Evolutionary conservation across 1,139 yeast species (phyloP).

Genomic region (Pichia inconspicua): DNA sequence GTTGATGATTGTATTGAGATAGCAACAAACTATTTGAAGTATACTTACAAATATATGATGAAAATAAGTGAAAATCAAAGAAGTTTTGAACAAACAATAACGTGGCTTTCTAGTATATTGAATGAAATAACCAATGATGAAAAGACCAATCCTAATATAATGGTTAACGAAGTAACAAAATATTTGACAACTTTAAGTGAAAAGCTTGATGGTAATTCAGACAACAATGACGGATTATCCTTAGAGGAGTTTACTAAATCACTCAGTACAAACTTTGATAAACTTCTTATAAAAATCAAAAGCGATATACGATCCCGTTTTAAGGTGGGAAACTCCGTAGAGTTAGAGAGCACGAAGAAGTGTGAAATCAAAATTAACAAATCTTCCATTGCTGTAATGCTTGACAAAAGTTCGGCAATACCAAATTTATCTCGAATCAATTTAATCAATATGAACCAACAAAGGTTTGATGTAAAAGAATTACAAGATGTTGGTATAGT

Average conservation of each 20-base stretch:
- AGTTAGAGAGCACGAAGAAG: not conserved
- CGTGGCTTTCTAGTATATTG: slow-evolving; percentile 35
- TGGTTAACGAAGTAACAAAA: slow-evolving; percentile 22
- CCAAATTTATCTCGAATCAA: too few relatives aligned
- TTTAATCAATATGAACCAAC: not conserved
- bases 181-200: slow-evolving; percentile 19
- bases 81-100: slow-evolving; percentile 42
- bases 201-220: slow-evolving; percentile 6
- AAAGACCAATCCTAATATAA: slow-evolving; percentile 13
- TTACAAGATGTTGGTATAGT: not conserved
- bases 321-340: slow-evolving; percentile 6
- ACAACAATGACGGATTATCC: slow-evolving; percentile 4
- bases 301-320: slow-evolving; percentile 20
- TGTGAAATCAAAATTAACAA: not conserved
- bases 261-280: slow-evolving; percentile 13
- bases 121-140: slow-evolving; percentile 28
- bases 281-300: slow-evolving; percentile 17
- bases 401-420: not conserved
- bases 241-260: slow-evolving; percentile 12
- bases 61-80: slow-evolving; percentile 45
- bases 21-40: slow-evolving; percentile 32
- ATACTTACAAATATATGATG: slow-evolving; percentile 37
- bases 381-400: not conserved
- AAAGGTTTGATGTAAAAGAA: not conserved
- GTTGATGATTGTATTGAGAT: slow-evolving; percentile 28